Evolutionary conservation across 176 grass and related monocot genomes (phyloP), one percentile per base, ranked within the genome.

Genomic region (Urochloa ruziziensis): DNA sequence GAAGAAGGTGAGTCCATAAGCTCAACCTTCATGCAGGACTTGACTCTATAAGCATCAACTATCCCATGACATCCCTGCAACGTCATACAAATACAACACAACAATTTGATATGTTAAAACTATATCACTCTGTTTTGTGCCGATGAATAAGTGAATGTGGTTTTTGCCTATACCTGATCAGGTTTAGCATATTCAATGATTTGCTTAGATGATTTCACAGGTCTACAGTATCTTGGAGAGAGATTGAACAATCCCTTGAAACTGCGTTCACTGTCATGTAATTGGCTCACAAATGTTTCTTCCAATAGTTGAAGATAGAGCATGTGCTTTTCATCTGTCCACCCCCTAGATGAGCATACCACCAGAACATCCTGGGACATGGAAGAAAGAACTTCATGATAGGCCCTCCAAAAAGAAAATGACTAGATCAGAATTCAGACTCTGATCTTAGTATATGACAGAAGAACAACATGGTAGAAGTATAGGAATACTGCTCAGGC

Each of bases 291-390:
- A 67, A 99, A 99, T 6, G 89, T 90, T 87, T 92, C 85, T 73
- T 99, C 93, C 52, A 96, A 43, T 44, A 89, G 88, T 67, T 59
- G 84, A 17, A 99, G 91, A 90, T 96, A 99, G 16, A 87, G 80
- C 85, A 66, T 89, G 80, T 99, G 96, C 67, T 91, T 99, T 79
- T 92, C 89, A 81, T 99, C 80, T 34, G 89, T 99, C 93, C 96
- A 99, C 68, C 89, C 88, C 58, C 70, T 86, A 49, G 89, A 90
- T 9, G 87, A 87, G 60, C 83, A 85, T 46, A 80, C 75, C 63
- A 80, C 81, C 27, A 61, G 25, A 68, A 77, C 42, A 33, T 75
- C 85, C 93, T 99, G 91, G 52, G 52, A 76, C 3, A 62, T 5
- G 68, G 84, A 61, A 51, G 79, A 51, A 85, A 53, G 10, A 84